Evolutionary conservation across 768 basidiomycete genomes (phyloP).

Genomic region (Leccinum longicurvipes): DNA sequence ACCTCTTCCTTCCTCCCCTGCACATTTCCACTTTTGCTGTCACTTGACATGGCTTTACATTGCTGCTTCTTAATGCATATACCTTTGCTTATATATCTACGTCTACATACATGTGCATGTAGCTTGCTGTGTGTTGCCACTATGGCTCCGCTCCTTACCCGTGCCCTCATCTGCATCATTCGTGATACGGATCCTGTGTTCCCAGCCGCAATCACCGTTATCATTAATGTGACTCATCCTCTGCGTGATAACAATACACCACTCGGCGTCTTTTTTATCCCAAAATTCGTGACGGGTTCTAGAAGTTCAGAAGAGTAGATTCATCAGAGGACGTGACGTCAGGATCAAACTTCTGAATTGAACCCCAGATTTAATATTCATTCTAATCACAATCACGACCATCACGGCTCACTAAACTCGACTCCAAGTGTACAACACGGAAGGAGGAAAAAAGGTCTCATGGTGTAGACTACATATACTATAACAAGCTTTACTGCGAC

Average conservation of each 20-base stretch:
- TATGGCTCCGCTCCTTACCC: background rate
- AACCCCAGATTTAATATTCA: background rate
- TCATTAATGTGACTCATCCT: background rate
- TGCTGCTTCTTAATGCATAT: background rate
- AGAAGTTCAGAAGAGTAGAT: background rate
- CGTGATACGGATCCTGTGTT: background rate
- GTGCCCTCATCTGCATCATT: too few species aligned
- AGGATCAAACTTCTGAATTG: background rate
- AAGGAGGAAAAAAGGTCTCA: too few species aligned
- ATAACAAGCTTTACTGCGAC: background rate
- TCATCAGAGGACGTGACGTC: background rate
- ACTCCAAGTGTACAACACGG: background rate
- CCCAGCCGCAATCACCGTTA: background rate
- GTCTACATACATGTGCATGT: background rate
- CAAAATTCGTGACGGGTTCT: background rate
- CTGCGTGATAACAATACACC: background rate
- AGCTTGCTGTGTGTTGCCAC: constrained; percentile 8
- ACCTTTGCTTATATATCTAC: background rate
- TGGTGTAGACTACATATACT: too few species aligned
- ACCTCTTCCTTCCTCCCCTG: background rate
- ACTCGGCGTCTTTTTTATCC: background rate
- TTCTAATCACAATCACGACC: background rate
- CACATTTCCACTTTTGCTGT: background rate
- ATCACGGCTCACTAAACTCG: too few species aligned
- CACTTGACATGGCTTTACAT: constrained; percentile 13